Conservation (phyloP, 768 basidiomycete genomes). For the Udeniomyces megalosporus region DNA sequence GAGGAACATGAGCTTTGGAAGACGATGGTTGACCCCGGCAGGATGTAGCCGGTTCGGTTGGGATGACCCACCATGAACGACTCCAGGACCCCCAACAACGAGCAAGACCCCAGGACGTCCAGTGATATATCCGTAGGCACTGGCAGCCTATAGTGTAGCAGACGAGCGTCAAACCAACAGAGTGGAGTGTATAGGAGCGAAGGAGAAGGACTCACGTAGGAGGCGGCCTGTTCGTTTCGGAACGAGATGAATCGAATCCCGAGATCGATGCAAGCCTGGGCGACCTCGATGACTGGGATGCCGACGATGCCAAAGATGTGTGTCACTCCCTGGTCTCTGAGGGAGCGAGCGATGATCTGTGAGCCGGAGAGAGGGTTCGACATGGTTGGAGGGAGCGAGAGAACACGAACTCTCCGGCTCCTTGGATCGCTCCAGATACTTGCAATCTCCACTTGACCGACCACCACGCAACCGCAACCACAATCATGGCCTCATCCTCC, state of each 20-base stretch:
- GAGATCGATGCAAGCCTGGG: conserved; percentile 19
- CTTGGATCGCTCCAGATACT: no score
- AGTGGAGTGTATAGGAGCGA: neutral
- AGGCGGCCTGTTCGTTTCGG: conserved; percentile 20
- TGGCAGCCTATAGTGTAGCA: conserved; percentile 15
- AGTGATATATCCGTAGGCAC: conserved; percentile 18
- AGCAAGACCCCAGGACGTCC: conserved; percentile 17
- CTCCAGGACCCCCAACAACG: conserved; percentile 20
- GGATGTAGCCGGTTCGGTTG: no score
- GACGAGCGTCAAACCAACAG: neutral
- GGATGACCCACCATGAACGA: conserved; percentile 17
- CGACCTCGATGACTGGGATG: conserved; percentile 20
- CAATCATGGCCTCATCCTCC: no score
- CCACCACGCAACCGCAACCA: no score
- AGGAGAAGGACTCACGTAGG: conserved; percentile 16
- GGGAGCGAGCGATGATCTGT: conserved; percentile 14
- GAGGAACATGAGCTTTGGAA: no score
- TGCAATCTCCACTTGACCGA: no score
- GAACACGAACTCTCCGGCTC: no score
- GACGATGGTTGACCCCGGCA: no score
- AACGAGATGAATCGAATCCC: conserved; percentile 19
- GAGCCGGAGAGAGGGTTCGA: conserved; percentile 10
- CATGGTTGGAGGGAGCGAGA: neutral
- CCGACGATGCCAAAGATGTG: conserved; percentile 19
- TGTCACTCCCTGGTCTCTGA: conserved; percentile 15